Percentiles rank a stretch among this genome's conserved stretches.
Conservation (phyloP, 345 rosid species). For the Salix brachista region DNA sequence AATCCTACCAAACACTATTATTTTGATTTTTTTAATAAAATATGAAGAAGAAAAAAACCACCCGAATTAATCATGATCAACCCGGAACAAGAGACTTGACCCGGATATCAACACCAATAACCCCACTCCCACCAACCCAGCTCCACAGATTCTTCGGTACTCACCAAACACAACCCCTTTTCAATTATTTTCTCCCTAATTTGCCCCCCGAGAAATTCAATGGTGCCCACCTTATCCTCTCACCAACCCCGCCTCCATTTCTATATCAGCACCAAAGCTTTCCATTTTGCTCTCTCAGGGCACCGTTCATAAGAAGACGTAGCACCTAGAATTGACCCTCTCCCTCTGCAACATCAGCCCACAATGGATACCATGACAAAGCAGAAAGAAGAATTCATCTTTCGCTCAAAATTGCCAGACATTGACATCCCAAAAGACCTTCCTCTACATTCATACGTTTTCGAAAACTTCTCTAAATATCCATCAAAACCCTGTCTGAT, state of each 20-base stretch:
- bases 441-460: slow-evolving; percentile 22
- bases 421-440: slow-evolving; percentile 26
- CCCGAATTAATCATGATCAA: no score
- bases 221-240: not conserved
- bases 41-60: no score
- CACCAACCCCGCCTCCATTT: slow-evolving; percentile 3
- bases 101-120: not conserved
- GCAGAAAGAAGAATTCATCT: slow-evolving; percentile 16
- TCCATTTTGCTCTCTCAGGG: slow-evolving; percentile 1
- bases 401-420: slow-evolving; percentile 30
- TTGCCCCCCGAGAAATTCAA: not conserved
- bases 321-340: not conserved
- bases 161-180: slow-evolving; percentile 4
- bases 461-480: slow-evolving; percentile 12
- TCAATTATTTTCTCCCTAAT: not conserved
- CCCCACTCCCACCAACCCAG: slow-evolving; percentile 17
- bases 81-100: no score
- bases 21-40: no score
- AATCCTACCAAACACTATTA: no score
- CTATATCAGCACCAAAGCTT: slow-evolving; percentile 3
- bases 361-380: not conserved
- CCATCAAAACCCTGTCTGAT: slow-evolving; percentile 35
- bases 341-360: not conserved
- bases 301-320: not conserved
- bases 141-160: not conserved